Evolutionary conservation across 352 stramenopile genomes (phyloP).

Genomic region (Phytopythium mirpurense): DNA sequence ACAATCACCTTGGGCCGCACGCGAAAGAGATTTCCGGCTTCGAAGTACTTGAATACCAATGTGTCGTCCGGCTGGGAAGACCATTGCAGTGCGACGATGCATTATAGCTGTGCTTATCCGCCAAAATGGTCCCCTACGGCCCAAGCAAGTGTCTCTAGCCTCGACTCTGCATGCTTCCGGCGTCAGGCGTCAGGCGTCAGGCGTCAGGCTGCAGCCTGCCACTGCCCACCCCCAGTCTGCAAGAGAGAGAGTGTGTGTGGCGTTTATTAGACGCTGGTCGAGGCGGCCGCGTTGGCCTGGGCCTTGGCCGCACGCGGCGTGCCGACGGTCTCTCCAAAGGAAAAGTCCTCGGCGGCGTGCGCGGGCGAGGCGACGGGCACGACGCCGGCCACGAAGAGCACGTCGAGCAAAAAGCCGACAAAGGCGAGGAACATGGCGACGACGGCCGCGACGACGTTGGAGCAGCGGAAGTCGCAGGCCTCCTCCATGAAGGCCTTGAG

Average conservation of each 20-base stretch:
- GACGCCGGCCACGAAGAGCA: constrained; percentile 46
- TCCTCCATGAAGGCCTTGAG: constrained; percentile 48
- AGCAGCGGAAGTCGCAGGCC: constrained; percentile 62
- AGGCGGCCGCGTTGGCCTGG: constrained; percentile 13
- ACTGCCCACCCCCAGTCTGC: too few relatives aligned
- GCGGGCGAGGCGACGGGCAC: constrained; percentile 17
- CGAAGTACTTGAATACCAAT: too few relatives aligned
- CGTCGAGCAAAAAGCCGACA: constrained; percentile 44
- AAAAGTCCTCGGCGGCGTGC: constrained; percentile 34
- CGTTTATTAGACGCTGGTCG: constrained; percentile 6
- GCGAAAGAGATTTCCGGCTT: not conserved
- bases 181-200: too few relatives aligned
- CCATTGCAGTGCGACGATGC: too few relatives aligned
- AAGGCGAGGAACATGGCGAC: constrained; percentile 49
- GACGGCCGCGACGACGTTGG: constrained; percentile 45
- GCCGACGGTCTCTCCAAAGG: constrained; percentile 31
- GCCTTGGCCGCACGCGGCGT: constrained; percentile 36
- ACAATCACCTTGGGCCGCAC: not conserved
- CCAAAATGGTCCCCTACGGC: too few relatives aligned
- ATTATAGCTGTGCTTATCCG: too few relatives aligned
- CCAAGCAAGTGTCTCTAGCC: too few relatives aligned
- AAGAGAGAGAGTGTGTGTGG: too few relatives aligned
- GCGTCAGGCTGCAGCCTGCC: too few relatives aligned
- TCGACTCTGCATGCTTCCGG: too few relatives aligned
- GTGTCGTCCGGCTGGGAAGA: too few relatives aligned